phyloP scores from a whole-genome alignment of 164 flowering plant genomes.

The Vitis rupestris region DNA sequence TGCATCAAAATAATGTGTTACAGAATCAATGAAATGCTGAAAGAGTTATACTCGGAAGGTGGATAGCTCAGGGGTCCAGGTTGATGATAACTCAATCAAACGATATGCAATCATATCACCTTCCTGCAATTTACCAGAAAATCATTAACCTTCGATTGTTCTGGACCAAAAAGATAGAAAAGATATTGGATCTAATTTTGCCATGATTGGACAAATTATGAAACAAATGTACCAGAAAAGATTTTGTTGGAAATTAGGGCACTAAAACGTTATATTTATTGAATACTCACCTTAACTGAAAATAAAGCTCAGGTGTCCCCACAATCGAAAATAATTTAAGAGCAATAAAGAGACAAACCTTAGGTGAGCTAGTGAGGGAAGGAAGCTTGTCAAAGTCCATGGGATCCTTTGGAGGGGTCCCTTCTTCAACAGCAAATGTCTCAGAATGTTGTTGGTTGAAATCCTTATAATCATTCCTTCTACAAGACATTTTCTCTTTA shows the following conservation, averaged over 20 bases:
- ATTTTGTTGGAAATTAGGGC: no score
- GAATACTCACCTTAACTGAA: no score
- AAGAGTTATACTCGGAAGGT: conserved; percentile 60
- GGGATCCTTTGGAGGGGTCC: conserved; percentile 16
- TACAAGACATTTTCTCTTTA: conserved; percentile 43
- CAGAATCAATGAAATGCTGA: neutral
- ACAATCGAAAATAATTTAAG: neutral
- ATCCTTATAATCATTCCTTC: conserved; percentile 28
- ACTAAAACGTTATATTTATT: no score
- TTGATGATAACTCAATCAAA: conserved; percentile 78
- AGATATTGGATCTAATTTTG: neutral
- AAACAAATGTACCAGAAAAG: no score
- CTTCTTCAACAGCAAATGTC: conserved; percentile 23
- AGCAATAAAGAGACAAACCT: conserved; percentile 43
- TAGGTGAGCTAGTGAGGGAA: conserved; percentile 49
- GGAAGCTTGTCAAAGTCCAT: conserved; percentile 66
- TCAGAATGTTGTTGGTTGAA: conserved; percentile 22
- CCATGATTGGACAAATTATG: neutral
- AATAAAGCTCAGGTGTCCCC: no score
- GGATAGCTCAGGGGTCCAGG: conserved; percentile 89
- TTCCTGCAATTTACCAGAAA: conserved; percentile 45
- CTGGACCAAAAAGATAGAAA: neutral
- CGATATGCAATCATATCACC: conserved; percentile 91
- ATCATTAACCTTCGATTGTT: neutral
- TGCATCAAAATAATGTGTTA: neutral